phyloP scores from a whole-genome alignment of 345 rosid species.

The Psidium friedrichsthalianum region DNA sequence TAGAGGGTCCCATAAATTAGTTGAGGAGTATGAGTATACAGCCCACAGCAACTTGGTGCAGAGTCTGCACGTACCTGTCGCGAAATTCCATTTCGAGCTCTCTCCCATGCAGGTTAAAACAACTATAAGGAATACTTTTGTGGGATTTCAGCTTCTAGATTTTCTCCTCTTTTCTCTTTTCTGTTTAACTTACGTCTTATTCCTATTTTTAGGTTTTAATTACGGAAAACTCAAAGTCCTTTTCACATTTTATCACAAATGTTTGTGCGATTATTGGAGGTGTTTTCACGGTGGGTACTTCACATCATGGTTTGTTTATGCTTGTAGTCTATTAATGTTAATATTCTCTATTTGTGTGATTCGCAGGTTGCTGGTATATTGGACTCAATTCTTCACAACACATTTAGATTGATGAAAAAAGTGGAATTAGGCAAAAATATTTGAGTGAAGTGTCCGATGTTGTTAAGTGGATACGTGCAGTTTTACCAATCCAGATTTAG shows the following conservation, averaged over 20 bases:
- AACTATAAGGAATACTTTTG: neutral
- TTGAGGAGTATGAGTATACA: slow-evolving; percentile 91
- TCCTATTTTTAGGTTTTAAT: slow-evolving; percentile 53
- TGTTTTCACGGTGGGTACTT: slow-evolving; percentile 81
- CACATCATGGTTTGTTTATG: neutral
- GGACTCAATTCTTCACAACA: slow-evolving; percentile 78
- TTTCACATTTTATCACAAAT: slow-evolving; percentile 89
- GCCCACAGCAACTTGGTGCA: slow-evolving; percentile 89
- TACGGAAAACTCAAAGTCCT: slow-evolving; percentile 71
- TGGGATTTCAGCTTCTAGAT: neutral
- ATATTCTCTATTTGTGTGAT: neutral
- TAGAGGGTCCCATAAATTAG: slow-evolving; percentile 28
- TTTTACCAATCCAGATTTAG: neutral
- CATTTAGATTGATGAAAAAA: slow-evolving; percentile 78
- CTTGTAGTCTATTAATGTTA: neutral
- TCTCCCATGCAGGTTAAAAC: slow-evolving; percentile 93
- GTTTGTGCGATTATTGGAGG: slow-evolving; percentile 97
- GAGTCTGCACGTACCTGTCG: slow-evolving; percentile 60
- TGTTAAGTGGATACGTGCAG: neutral
- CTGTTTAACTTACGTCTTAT: neutral
- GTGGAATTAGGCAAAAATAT: slow-evolving; percentile 88
- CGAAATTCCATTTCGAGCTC: slow-evolving; percentile 89
- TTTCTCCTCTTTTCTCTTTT: neutral
- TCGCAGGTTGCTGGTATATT: slow-evolving; percentile 91
- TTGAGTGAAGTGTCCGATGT: slow-evolving; percentile 16